Percentiles rank a stretch among this genome's conserved stretches.
These are phyloP conservation scores for Capsella bursapastoris DNA, from an alignment of 345 rosid species.

Conservation along the genomic window DNA sequence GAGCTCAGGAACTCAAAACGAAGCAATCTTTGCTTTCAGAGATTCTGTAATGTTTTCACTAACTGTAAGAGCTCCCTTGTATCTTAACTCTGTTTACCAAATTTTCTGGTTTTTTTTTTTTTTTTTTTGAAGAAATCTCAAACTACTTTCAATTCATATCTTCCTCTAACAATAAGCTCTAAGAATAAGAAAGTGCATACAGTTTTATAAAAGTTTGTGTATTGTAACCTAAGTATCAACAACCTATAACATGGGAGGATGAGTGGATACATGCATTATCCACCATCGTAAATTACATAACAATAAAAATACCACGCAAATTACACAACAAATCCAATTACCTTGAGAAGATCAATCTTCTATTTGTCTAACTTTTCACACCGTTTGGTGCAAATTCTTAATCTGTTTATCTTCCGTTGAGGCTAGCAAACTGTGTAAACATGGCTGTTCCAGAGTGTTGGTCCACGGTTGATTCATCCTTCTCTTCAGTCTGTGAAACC, in stretches of 20 bases:
- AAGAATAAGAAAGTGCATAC: neutral
- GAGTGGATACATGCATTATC: constrained; percentile 14
- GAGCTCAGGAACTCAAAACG: constrained; percentile 18
- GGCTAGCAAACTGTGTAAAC: constrained; percentile 58
- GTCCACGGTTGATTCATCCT: constrained; percentile 44
- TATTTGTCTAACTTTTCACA: constrained; percentile 1
- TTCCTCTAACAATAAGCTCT: too few relatives aligned
- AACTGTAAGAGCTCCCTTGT: constrained; percentile 39
- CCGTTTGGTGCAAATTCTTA: neutral
- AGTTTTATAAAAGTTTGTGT: neutral
- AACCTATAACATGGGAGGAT: constrained; percentile 6
- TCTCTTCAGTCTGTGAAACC: constrained; percentile 49
- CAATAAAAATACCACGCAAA: neutral
- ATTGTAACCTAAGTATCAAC: constrained; percentile 25
- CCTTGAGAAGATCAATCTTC: neutral
- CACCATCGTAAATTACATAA: constrained; percentile 1
- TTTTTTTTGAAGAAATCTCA: constrained; percentile 2
- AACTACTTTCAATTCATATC: neutral
- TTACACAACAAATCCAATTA: neutral
- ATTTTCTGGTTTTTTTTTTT: neutral
- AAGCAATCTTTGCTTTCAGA: constrained; percentile 32
- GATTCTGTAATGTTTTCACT: constrained; percentile 33
- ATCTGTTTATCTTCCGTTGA: constrained; percentile 58
- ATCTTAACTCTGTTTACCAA: constrained; percentile 3
- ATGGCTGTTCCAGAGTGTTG: constrained; percentile 66